phyloP scores from a whole-genome alignment of 2,329 filamentous ascomycete species.

The Teratosphaeria zuluensis region DNA sequence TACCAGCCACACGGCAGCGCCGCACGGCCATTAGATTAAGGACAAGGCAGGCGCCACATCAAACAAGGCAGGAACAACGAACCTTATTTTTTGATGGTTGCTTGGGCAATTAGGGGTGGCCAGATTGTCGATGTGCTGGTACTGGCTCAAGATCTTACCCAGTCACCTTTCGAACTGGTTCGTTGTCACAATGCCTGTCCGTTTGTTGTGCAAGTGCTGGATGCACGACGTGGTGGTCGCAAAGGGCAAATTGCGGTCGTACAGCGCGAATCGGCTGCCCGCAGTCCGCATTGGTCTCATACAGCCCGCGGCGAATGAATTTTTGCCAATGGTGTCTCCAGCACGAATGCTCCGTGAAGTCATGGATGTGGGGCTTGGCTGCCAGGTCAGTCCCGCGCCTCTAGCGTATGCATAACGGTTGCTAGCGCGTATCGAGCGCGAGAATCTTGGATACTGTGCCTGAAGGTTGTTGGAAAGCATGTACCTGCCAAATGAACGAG shows the following conservation, averaged over 20 bases:
- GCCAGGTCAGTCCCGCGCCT: not conserved
- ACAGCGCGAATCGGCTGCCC: not conserved
- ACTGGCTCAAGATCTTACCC: too few relatives aligned
- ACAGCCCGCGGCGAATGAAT: not conserved
- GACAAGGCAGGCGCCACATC: not conserved
- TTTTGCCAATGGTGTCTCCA: not conserved
- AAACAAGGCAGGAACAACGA: not conserved
- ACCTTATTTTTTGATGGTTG: not conserved
- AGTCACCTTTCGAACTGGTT: too few relatives aligned
- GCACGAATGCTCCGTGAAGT: not conserved
- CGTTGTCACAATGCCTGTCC: too few relatives aligned
- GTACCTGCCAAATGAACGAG: not conserved
- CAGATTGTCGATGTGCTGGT: not conserved
- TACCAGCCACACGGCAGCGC: not conserved
- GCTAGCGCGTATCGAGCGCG: not conserved
- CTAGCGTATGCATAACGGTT: not conserved
- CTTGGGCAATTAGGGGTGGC: not conserved
- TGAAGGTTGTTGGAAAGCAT: not conserved
- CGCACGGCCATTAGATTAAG: not conserved
- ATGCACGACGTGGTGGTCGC: not conserved
- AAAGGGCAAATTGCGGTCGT: not conserved
- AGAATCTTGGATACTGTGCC: not conserved
- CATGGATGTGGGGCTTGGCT: not conserved
- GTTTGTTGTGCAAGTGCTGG: not conserved
- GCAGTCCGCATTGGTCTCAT: not conserved